A percentile compares a stretch with the other conserved stretches of the same genome.
Evolutionary conservation across 2,329 filamentous ascomycete species (phyloP).

Genomic region (Diaporthe humulicola): DNA sequence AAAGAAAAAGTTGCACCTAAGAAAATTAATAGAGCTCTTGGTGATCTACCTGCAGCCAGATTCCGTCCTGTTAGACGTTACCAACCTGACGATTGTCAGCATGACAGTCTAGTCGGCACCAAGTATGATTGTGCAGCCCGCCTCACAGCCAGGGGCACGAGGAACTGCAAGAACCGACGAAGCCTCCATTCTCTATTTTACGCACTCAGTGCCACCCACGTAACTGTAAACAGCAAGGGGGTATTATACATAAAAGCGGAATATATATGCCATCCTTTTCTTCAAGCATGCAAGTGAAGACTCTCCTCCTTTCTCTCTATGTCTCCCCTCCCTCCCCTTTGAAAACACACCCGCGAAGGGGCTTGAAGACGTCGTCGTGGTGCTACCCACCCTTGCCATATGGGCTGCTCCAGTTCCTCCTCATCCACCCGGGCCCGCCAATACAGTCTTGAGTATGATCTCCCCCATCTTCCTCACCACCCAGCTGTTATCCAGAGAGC

Average conservation of each 20-base stretch:
- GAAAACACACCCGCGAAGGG: not conserved
- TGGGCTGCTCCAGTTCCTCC: not conserved
- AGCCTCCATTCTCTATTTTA: slow-evolving; percentile 17
- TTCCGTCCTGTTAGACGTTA: not conserved
- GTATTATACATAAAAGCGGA: slow-evolving; percentile 33
- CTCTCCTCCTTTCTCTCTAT: slow-evolving; percentile 8
- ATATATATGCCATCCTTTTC: slow-evolving; percentile 14
- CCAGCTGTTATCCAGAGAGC: slow-evolving; percentile 37
- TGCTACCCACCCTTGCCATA: not conserved
- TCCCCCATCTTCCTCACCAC: slow-evolving; percentile 18
- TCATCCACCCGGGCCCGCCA: not conserved
- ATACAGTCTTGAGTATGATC: slow-evolving; percentile 1
- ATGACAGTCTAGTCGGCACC: not conserved
- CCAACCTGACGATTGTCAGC: not conserved
- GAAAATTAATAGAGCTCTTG: not conserved
- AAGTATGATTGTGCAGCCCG: not conserved
- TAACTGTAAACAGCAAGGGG: slow-evolving; percentile 30
- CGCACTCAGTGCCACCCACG: slow-evolving; percentile 20
- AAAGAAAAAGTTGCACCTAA: slow-evolving; percentile 1
- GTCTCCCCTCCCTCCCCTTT: not conserved
- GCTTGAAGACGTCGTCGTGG: not conserved
- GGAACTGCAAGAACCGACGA: not conserved
- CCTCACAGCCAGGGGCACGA: not conserved
- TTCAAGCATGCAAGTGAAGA: slow-evolving; percentile 26
- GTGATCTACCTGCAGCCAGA: not conserved